A percentile compares a stretch with the other conserved stretches of the same genome.
These are phyloP conservation scores for Cyanodermella asteris DNA, from an alignment of 2,329 filamentous ascomycete species.

Conservation along the genomic window DNA sequence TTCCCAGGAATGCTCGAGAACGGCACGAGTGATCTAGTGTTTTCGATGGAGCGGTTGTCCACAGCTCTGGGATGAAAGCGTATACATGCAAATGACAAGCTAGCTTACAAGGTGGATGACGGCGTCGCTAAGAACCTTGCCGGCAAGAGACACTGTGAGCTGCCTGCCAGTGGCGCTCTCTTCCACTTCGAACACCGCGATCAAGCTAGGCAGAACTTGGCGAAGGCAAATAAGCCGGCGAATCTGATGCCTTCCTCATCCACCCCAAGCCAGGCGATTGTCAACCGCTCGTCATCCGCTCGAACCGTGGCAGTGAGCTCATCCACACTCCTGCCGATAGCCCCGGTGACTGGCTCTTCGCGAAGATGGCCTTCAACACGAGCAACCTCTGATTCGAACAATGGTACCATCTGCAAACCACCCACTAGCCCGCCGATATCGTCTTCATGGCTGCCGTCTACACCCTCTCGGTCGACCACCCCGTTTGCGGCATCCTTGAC, in stretches of 20 bases:
- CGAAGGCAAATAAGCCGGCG: slow-evolving; percentile 16
- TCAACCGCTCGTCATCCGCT: slow-evolving; percentile 26
- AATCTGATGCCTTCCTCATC: slow-evolving; percentile 27
- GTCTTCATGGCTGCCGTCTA: slow-evolving; percentile 24
- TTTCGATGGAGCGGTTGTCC: slow-evolving; percentile 27
- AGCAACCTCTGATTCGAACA: slow-evolving; percentile 16
- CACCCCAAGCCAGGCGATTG: slow-evolving; percentile 19
- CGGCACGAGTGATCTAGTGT: slow-evolving; percentile 24
- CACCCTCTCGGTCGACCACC: slow-evolving; percentile 25
- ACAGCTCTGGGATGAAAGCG: slow-evolving; percentile 18
- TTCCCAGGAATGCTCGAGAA: slow-evolving; percentile 20
- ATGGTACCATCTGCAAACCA: slow-evolving; percentile 15
- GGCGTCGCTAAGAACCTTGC: slow-evolving; percentile 12
- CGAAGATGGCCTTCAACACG: slow-evolving; percentile 27
- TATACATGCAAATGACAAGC: slow-evolving; percentile 12
- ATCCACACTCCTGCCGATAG: slow-evolving; percentile 26
- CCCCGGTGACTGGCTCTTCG: slow-evolving; percentile 26
- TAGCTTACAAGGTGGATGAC: slow-evolving; percentile 19
- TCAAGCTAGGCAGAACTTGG: slow-evolving; percentile 12
- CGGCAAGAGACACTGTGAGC: slow-evolving; percentile 12
- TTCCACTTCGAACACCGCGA: slow-evolving; percentile 23
- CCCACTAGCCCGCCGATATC: slow-evolving; percentile 23
- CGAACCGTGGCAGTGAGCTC: slow-evolving; percentile 20
- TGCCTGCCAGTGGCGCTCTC: slow-evolving; percentile 18
- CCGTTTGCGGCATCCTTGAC: slow-evolving; percentile 19